Evolutionary conservation across 139 green algal species (phyloP), one percentile per base, ranked within the genome.

Genomic region (Picochlorum sp.): DNA sequence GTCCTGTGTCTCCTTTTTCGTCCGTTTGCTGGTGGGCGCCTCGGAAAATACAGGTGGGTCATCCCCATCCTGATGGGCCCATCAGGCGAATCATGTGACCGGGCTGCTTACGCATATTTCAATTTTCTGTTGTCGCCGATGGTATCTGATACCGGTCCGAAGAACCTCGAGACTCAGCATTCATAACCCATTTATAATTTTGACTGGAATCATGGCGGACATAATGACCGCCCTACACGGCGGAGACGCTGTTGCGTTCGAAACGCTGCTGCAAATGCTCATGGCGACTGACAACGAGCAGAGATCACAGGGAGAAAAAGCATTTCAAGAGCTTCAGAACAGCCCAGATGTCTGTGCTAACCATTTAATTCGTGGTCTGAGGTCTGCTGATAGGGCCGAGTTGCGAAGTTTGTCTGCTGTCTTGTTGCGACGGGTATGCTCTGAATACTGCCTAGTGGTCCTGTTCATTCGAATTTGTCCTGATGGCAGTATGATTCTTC

Each of bases 251-350:
- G 67, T 54, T 6, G 75, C 68, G 4, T 95, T 97, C 41, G 76
- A 89, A 47, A 34, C 66, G 61, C 74, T 98, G 51, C 61, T 97
- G 4, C 49, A 62, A 18, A 74, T 85, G 72, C 79, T 98, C 9
- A 80, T 94, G 72, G 84, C 72, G 14, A 66, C 85, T 2, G 73
- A 95, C 37, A 97, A 98, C 64, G 79, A 84, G 3, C 56, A 78
- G 37, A 61, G 73, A 23, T 57, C 16, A 1, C 58, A 51, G 18
- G 74, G 71, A 2, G 71, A 74, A 32, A 56, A 56, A 5, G 28
- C 13, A 14, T 72, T 75, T 62, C 32, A 47, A 6, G 56, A 77
- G 58, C 46, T 78, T 9, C 68, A 95, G 65, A 73, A 85, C 62
- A 69, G 87, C 16, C 41, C 41, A 34, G 87, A 92, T 62, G 66